These are phyloP conservation scores for Cutaneotrichosporon cavernicola DNA, from an alignment of 1,284 basidiomycete species.

Conservation along the genomic window DNA sequence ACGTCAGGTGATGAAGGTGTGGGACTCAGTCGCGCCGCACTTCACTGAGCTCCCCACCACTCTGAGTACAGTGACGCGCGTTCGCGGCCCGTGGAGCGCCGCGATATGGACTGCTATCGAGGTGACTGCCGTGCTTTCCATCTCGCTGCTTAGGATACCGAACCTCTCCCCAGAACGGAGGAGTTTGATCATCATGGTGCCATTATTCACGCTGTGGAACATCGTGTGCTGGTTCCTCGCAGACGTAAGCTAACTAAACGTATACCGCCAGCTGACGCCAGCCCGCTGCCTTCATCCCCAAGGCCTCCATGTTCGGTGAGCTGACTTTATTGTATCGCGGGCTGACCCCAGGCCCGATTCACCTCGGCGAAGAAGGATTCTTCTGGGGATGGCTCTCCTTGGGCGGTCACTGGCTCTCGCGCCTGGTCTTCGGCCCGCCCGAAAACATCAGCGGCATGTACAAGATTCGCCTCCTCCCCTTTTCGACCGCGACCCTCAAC, in stretches of 20 bases:
- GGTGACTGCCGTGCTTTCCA: slow-evolving; percentile 24
- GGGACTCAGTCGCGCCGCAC: slow-evolving; percentile 46
- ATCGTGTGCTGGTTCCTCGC: slow-evolving; percentile 41
- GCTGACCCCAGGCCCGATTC: slow-evolving; percentile 21
- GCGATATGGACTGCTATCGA: slow-evolving; percentile 38
- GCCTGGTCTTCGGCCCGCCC: slow-evolving; percentile 24
- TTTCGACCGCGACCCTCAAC: slow-evolving; percentile 50
- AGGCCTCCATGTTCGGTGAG: slow-evolving; percentile 39
- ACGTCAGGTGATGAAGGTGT: slow-evolving; percentile 44
- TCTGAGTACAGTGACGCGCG: slow-evolving; percentile 31
- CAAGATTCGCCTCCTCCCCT: slow-evolving; percentile 46
- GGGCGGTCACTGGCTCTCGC: slow-evolving; percentile 8
- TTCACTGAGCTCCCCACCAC: slow-evolving; percentile 38
- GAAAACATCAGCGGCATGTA: slow-evolving; percentile 47
- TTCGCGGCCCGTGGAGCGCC: slow-evolving; percentile 34
- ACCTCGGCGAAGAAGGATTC: slow-evolving; percentile 27
- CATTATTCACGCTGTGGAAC: slow-evolving; percentile 31
- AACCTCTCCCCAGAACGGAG: slow-evolving; percentile 35
- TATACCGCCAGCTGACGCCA: neutral
- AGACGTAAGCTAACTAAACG: slow-evolving; percentile 27
- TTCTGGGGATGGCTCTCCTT: slow-evolving; percentile 25
- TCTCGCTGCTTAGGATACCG: slow-evolving; percentile 42
- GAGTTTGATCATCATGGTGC: slow-evolving; percentile 28
- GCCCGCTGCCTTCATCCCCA: slow-evolving; percentile 28
- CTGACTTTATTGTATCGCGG: neutral